Evolutionary conservation across 176 grass and related monocot species (phyloP).

Genomic region (Musa troglodytarum): DNA sequence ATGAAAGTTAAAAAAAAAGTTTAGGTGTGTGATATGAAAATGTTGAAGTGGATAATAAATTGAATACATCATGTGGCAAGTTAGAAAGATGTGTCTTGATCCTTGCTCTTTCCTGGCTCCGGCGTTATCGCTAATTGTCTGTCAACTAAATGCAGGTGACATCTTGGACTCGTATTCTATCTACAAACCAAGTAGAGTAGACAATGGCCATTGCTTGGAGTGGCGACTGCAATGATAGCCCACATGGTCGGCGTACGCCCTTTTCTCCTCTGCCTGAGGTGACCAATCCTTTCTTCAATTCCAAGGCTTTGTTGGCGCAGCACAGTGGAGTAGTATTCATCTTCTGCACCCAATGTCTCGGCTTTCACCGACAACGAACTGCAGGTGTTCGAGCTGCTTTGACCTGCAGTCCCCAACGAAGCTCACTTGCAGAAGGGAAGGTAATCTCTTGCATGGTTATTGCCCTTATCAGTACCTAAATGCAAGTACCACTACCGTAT

Average conservation of each 20-base stretch:
- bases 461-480: too few relatives aligned
- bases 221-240: neutral
- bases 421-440: too few relatives aligned
- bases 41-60: neutral
- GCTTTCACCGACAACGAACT: constrained; percentile 1
- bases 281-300: neutral
- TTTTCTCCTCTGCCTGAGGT: neutral
- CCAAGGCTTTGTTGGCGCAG: neutral
- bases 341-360: neutral
- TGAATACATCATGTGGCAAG: too few relatives aligned
- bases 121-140: neutral
- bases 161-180: neutral
- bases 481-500: too few relatives aligned
- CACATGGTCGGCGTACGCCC: neutral
- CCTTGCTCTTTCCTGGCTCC: neutral
- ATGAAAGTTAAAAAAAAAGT: too few relatives aligned
- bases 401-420: too few relatives aligned
- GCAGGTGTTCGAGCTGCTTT: neutral
- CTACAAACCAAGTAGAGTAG: neutral
- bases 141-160: neutral
- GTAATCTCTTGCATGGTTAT: too few relatives aligned
- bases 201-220: neutral
- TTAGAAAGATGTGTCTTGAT: too few relatives aligned
- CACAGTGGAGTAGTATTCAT: neutral
- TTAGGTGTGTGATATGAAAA: neutral